Base-by-base conservation (phyloP, 495 filamentous ascomycete species). In the Penicillium cataractarum region DNA sequence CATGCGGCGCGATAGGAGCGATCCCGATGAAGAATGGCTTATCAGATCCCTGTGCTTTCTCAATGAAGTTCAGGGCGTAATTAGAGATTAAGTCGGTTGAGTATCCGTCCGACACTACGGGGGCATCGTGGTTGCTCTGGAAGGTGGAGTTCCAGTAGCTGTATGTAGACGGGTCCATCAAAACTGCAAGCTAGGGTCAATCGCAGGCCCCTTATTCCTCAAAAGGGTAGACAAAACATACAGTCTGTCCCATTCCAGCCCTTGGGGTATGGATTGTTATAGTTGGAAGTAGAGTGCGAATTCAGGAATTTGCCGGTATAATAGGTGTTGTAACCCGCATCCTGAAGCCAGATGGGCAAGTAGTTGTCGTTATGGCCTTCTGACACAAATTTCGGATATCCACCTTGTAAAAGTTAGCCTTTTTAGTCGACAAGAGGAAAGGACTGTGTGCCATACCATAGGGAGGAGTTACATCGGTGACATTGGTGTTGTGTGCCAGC, bases 261-360 rank as follows among this genome's bases (percentile, higher is more conserved):
- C 4, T 74, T 80, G 0, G 80, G 73, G 66, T 78, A 81, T 0
- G 88, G 88, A 0, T 75, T 68, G 70, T 86, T 61, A 71, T 87
- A 89, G 65, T 86, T 88, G 17, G 80, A 63, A 8, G 78, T 70
- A 1, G 80, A 83, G 65, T 88, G 84, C 1, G 78, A 77, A 65
- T 90, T 90, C 74, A 86, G 87, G 3, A 91, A 78, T 70, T 90
- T 91, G 40, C 89, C 87, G 6, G 83, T 84, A 69, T 90, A 90
- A 73, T 89, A 90, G 0, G 88, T 91, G 65, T 85, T 80, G 69
- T 90, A 89, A 26, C 86, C 87, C 3, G 84, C 83, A 13, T 86
- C 70, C 65, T 90, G 87, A 29, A 90, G 79, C 88, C 88, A 91
- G 5, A 88, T 59, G 2, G 88, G 87, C 2, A 90, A 81, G 62